Percentiles rank a stretch among this genome's conserved stretches.
Conservation (phyloP, 208 protist species). For the Trypanosoma mega region DNA sequence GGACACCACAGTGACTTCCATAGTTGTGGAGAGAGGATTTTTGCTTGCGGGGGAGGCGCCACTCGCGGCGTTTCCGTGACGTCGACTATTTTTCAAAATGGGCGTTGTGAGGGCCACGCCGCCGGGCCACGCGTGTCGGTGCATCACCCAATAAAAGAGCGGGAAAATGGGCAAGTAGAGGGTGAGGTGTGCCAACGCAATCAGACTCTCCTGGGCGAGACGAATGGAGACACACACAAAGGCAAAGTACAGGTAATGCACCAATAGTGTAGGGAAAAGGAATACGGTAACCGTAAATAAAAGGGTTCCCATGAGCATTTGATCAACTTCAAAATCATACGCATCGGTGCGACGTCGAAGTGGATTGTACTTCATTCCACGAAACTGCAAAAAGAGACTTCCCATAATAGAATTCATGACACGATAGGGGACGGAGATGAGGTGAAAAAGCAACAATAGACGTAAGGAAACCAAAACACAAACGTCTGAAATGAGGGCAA, state of each 20-base stretch:
- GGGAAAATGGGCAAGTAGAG: slow-evolving; percentile 70
- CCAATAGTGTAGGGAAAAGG: slow-evolving; percentile 87
- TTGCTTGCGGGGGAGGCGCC: neutral
- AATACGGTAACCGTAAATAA: slow-evolving; percentile 89
- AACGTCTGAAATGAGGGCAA: slow-evolving; percentile 79
- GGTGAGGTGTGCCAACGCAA: slow-evolving; percentile 46
- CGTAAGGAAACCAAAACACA: slow-evolving; percentile 79
- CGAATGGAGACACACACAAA: slow-evolving; percentile 58
- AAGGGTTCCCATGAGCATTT: slow-evolving; percentile 91
- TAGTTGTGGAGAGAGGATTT: slow-evolving; percentile 50
- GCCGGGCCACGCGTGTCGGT: slow-evolving; percentile 19
- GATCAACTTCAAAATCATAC: slow-evolving; percentile 87
- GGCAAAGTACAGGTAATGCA: slow-evolving; percentile 94
- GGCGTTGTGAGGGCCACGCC: slow-evolving; percentile 21
- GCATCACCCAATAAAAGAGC: slow-evolving; percentile 48
- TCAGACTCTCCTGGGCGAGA: slow-evolving; percentile 50
- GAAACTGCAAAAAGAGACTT: slow-evolving; percentile 84
- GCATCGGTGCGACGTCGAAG: slow-evolving; percentile 88
- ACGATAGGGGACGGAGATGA: slow-evolving; percentile 71
- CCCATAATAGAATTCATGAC: slow-evolving; percentile 40
- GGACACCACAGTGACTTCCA: slow-evolving; percentile 56
- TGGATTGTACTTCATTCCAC: slow-evolving; percentile 92
- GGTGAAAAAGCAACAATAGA: slow-evolving; percentile 74
- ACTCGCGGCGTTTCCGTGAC: slow-evolving; percentile 11
- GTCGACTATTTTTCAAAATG: slow-evolving; percentile 7